phyloP scores from a whole-genome alignment of 768 basidiomycete genomes.

The Kwoniella europaea region DNA sequence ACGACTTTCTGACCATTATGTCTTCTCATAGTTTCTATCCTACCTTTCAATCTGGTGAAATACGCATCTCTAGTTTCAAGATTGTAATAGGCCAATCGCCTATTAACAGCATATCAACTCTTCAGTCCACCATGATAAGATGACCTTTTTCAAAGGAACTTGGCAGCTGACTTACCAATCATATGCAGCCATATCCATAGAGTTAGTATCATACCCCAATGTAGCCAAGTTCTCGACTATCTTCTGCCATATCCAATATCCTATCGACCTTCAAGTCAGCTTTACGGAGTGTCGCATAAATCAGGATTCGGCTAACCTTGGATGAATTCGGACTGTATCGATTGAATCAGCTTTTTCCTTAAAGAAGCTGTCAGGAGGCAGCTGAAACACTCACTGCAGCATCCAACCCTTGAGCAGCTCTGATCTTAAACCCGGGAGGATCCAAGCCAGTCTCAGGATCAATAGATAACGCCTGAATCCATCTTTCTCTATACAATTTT shows the following conservation, averaged over 20 bases:
- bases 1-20: conserved; percentile 79
- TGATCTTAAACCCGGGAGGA: conserved; percentile 78
- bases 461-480: conserved; percentile 88
- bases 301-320: conserved; percentile 36
- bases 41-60: conserved; percentile 67
- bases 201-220: conserved; percentile 77
- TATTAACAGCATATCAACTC: neutral
- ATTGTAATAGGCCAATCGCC: conserved; percentile 68
- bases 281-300: conserved; percentile 18
- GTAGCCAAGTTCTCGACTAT: conserved; percentile 91
- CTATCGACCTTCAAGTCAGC: conserved; percentile 57
- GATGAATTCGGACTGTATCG: conserved; percentile 49
- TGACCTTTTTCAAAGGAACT: too few relatives aligned
- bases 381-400: conserved; percentile 71
- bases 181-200: conserved; percentile 63
- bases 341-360: conserved; percentile 12
- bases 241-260: conserved; percentile 89
- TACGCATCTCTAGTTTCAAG: conserved; percentile 69
- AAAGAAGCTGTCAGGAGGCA: neutral
- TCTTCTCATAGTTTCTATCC: conserved; percentile 77
- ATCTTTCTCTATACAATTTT: conserved; percentile 64
- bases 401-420: conserved; percentile 89
- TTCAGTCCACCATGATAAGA: too few relatives aligned
- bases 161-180: conserved; percentile 70
- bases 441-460: conserved; percentile 92